Conservation (phyloP, 78 protist genomes). For the Dictyostelium brefeldianum region DNA sequence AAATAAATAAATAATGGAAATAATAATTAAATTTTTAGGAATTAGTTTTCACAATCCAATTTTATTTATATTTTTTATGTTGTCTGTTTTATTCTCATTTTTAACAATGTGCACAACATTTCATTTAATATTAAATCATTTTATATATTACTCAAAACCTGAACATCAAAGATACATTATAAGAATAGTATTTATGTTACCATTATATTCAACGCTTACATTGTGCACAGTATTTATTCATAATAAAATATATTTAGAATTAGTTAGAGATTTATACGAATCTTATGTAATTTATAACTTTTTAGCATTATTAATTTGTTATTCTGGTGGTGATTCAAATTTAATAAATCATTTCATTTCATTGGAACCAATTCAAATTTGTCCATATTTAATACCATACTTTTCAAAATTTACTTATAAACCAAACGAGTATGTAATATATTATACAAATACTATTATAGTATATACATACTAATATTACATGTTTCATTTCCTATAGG, state of each 20-base stretch:
- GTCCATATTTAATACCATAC: not conserved
- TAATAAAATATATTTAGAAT: conserved; percentile 31
- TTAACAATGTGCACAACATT: not conserved
- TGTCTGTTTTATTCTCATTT: no score
- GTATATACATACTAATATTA: not conserved
- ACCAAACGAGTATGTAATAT: conserved; percentile 68
- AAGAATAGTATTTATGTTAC: conserved; percentile 46
- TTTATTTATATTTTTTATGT: no score
- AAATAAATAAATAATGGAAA: no score
- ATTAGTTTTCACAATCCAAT: no score
- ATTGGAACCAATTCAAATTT: conserved; percentile 15
- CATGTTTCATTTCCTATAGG: not conserved
- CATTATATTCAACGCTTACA: conserved; percentile 48
- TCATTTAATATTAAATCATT: conserved; percentile 39
- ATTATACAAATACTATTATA: no score
- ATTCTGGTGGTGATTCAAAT: conserved; percentile 72
- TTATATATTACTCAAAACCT: conserved; percentile 31
- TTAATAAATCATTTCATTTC: conserved; percentile 51
- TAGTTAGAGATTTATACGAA: conserved; percentile 73
- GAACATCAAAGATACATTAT: conserved; percentile 38
- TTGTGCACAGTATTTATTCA: not conserved
- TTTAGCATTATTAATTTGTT: conserved; percentile 41
- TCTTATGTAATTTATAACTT: conserved; percentile 64
- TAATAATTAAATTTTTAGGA: no score
- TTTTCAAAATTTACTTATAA: conserved; percentile 24